Evolutionary conservation across 169 alveolate genomes (phyloP), one percentile per base, ranked within the genome.

Genomic region (Babesia ovis): DNA sequence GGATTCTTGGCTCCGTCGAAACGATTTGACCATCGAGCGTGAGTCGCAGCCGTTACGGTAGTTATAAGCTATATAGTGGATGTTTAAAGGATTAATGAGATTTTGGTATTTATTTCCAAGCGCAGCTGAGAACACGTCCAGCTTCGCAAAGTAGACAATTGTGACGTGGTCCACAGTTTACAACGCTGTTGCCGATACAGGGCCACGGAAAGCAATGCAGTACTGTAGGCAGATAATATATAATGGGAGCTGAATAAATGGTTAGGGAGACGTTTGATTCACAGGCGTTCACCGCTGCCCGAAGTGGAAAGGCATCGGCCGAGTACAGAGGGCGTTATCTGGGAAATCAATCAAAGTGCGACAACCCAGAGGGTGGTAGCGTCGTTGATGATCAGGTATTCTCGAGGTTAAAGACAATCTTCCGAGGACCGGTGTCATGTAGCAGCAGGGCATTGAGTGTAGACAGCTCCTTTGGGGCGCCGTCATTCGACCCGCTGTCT

Each of bases 91-190:
- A 11, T 35, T 25, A n/a, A 8, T 32, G 12, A 5, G 8, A 0
- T n/a, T 9, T 57, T 35, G 23, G 46, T 39, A 31, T 25, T 32
- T 18, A 16, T 37, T 48, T 4, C 8, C 18, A 55, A 18, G 41
- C 32, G 67, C 50, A 31, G 70, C 70, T 60, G 70, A 60, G 70
- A 60, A 60, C 70, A 60, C 70, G 4, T 29, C 70, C 70, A 60
- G 70, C 70, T 60, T 9, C 54, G 56, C 56, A 14, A 11, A 20
- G 18, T 39, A 11, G 35, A 57, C 32, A 27, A 23, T 39, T 16
- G 51, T 11, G 4, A 2, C 2, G 51, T 5, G 25, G 1, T 3
- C 50, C 46, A 27, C 8, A 11, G 34, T 14, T 12, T 43, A 22
- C 27, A 43, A 61, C n/a, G 59, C 34, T 29, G 29, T 27, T 64